Conservation (phyloP, 2,329 filamentous ascomycete species). For the Ceratocystis colombiana region DNA sequence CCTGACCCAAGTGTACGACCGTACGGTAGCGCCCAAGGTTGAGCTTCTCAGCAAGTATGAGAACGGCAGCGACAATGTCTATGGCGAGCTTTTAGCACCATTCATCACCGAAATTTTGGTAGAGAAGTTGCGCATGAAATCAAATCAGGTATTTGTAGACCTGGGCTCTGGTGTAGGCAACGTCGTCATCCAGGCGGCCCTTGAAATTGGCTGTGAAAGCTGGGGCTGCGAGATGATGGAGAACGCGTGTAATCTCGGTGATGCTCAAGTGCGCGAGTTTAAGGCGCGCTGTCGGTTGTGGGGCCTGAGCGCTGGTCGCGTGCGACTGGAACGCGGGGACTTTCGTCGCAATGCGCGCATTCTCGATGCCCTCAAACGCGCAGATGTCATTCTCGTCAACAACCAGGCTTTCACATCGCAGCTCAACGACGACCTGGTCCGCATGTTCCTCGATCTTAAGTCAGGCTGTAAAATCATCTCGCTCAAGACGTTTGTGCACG, state of each 20-base stretch:
- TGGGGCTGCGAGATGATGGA: slow-evolving; percentile 97
- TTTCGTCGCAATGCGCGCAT: slow-evolving; percentile 68
- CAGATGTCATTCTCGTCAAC: slow-evolving; percentile 95
- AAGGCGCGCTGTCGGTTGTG: slow-evolving; percentile 74
- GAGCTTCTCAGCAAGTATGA: slow-evolving; percentile 76
- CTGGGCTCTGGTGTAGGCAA: slow-evolving; percentile 94
- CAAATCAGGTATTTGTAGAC: slow-evolving; percentile 81
- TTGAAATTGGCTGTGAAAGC: slow-evolving; percentile 86
- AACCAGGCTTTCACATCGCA: slow-evolving; percentile 90
- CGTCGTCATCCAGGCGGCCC: slow-evolving; percentile 83
- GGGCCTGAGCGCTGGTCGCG: slow-evolving; percentile 70
- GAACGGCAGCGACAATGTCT: slow-evolving; percentile 85
- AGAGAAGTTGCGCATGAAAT: slow-evolving; percentile 64
- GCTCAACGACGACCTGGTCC: slow-evolving; percentile 73
- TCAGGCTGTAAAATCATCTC: slow-evolving; percentile 82
- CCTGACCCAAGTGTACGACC: slow-evolving; percentile 77
- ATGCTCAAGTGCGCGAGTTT: slow-evolving; percentile 74
- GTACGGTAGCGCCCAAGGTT: slow-evolving; percentile 82
- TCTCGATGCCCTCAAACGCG: slow-evolving; percentile 61
- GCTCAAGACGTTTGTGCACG: slow-evolving; percentile 80
- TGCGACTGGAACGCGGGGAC: slow-evolving; percentile 72
- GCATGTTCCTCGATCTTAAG: slow-evolving; percentile 90
- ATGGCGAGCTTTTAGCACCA: slow-evolving; percentile 79
- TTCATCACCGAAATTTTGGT: slow-evolving; percentile 77
- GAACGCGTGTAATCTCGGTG: slow-evolving; percentile 73